Evolutionary conservation across 2,329 filamentous ascomycete species (phyloP).

Genomic region (Lasiodiplodia gonubiensis): DNA sequence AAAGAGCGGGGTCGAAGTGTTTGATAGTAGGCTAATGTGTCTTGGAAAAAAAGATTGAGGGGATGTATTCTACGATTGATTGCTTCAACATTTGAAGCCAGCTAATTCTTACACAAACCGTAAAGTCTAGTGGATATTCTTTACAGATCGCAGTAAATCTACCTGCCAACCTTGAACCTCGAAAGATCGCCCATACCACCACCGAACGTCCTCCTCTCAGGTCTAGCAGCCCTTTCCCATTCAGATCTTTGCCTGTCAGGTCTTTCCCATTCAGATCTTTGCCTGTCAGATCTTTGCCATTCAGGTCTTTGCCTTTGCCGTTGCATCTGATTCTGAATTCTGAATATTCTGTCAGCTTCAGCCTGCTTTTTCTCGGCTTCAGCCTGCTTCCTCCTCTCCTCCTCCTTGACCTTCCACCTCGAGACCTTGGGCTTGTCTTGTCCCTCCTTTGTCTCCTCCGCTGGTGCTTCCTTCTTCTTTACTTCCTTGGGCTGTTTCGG

Average conservation of each 20-base stretch:
- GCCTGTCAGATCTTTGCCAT: too few relatives aligned
- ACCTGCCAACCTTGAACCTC: neutral
- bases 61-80: neutral
- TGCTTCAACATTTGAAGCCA: neutral
- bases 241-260: neutral
- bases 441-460: slow-evolving; percentile 29
- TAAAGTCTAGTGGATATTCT: neutral
- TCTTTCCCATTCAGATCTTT: neutral
- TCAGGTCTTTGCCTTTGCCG: neutral
- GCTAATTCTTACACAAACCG: neutral
- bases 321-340: neutral
- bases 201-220: too few relatives aligned
- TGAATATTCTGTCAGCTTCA: neutral
- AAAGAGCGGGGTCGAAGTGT: too few relatives aligned
- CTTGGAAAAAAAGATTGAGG: neutral
- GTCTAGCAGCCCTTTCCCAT: neutral
- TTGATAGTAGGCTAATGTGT: too few relatives aligned
- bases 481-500: slow-evolving; percentile 32
- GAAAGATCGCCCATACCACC: too few relatives aligned
- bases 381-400: slow-evolving; percentile 15
- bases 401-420: slow-evolving; percentile 21
- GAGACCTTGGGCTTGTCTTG: slow-evolving; percentile 5
- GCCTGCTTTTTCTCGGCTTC: neutral
- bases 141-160: neutral
- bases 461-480: slow-evolving; percentile 30